Base-by-base conservation (phyloP, 441 rosid species). In the Erodium moschatum region DNA sequence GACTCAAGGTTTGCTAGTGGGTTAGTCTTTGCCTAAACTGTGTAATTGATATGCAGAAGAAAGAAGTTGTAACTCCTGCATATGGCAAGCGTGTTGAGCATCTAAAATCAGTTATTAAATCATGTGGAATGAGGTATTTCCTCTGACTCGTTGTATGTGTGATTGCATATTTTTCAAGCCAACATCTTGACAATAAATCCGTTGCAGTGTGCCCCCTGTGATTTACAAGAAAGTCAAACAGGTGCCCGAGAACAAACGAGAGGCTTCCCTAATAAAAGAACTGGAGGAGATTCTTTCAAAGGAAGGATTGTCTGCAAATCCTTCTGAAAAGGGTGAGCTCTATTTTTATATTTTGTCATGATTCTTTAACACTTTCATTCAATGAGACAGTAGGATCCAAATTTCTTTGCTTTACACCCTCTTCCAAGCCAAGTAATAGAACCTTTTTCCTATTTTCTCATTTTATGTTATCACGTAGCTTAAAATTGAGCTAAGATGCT, bases 161-260 rank as follows among this genome's bases (percentile, higher is more conserved):
- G 54, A 65, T 64, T 66, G 12, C 35, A 54, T 50, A 63, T 75
- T 69, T 66, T 7, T 64, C 38, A 46, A 73, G 44, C 80, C 73
- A 74, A 67, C 44, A 40, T 62, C n/a, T 10, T 74, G 58, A 69
- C 56, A 20, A 56, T 66, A 6, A 69, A 74, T 69, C 68, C 67
- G 68, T 73, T 70, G 65, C 84, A 90, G 96, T 77, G 79, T 93
- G 68, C 81, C 97, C 69, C 97, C 98, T 29, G 75, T 81, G 7
- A 64, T 90, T 73, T 90, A 93, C 80, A 85, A 81, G 84, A 93
- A 87, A 77, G 96, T 85, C 67, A 90, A 90, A 83, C 97, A 87
- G 81, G 92, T 78, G 18, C 84, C 90, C 66, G 97, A 90, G 82
- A 82, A 81, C 72, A 85, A 87, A 70, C 94, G 90, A 0, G 96